phyloP scores from a whole-genome alignment of 257 asterid genomes.

The Przewalskia tangutica region DNA sequence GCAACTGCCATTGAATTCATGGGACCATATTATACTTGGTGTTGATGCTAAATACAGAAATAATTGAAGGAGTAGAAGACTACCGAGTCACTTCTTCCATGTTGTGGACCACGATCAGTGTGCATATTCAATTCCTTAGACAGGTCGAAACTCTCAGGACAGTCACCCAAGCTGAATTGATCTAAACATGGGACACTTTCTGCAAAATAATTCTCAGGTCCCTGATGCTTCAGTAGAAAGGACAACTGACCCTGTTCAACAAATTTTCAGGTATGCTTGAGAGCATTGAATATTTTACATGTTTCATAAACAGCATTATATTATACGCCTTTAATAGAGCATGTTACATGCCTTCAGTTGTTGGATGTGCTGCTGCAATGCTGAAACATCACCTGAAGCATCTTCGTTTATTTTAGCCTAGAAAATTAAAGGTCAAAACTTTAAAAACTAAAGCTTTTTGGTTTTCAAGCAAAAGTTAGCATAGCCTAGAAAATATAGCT shows the following conservation, averaged over 20 bases:
- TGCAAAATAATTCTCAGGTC: conserved; percentile 19
- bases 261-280: conserved; percentile 14
- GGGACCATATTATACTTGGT: conserved; percentile 1
- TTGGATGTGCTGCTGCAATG: conserved; percentile 67
- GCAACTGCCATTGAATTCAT: conserved; percentile 34
- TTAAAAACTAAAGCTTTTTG: neutral
- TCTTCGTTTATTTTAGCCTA: conserved; percentile 91
- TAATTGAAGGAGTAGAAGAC: neutral
- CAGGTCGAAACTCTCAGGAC: conserved; percentile 26
- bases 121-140: conserved; percentile 19
- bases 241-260: conserved; percentile 65
- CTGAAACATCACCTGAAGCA: conserved; percentile 65
- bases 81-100: conserved; percentile 28
- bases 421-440: conserved; percentile 1
- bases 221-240: conserved; percentile 50
- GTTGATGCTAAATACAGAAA: neutral
- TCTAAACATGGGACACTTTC: conserved; percentile 20
- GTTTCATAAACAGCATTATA: neutral
- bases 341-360: conserved; percentile 48
- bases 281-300: conserved; percentile 10
- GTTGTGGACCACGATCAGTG: conserved; percentile 15
- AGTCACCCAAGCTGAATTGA: conserved; percentile 21
- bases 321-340: conserved; percentile 37
- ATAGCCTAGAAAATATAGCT: neutral
- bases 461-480: conserved; percentile 5